These are phyloP conservation scores for Neoboletus magnificus DNA, from an alignment of 768 basidiomycete genomes.

Conservation along the genomic window DNA sequence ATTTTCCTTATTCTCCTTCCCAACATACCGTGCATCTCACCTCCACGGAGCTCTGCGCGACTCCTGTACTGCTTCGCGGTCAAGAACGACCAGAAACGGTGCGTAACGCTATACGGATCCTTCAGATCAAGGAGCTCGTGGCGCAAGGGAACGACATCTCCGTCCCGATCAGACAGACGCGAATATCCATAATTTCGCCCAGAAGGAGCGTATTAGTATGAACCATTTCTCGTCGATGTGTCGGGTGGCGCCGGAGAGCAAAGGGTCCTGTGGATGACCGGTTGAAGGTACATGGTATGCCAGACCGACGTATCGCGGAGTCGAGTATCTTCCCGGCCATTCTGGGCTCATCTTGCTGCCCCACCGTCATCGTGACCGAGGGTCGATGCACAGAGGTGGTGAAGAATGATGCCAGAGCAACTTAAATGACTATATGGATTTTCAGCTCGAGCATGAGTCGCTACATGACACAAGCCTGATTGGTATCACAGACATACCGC, in stretches of 20 bases:
- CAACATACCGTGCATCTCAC: constrained; percentile 19
- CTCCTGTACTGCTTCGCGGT: neutral
- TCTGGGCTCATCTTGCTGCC: constrained; percentile 32
- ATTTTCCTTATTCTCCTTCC: neutral
- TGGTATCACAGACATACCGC: neutral
- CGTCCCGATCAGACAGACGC: neutral
- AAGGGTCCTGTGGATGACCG: constrained; percentile 34
- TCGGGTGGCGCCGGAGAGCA: constrained; percentile 29
- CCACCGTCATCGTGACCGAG: constrained; percentile 33
- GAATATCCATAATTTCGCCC: neutral
- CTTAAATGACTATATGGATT: neutral
- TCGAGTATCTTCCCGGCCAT: constrained; percentile 31
- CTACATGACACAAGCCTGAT: neutral
- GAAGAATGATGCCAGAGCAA: neutral
- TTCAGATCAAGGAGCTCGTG: neutral
- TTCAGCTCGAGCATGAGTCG: neutral
- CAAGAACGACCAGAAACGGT: neutral
- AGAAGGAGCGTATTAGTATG: neutral
- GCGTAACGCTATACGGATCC: neutral
- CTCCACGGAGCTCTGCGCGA: constrained; percentile 12
- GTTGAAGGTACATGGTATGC: constrained; percentile 44
- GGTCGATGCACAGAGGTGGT: constrained; percentile 38
- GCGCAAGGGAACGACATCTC: neutral
- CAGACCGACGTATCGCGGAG: constrained; percentile 39
- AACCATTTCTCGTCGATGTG: constrained; percentile 13